phyloP scores from a whole-genome alignment of 805 yeast species.

The Teunomyces stri region DNA sequence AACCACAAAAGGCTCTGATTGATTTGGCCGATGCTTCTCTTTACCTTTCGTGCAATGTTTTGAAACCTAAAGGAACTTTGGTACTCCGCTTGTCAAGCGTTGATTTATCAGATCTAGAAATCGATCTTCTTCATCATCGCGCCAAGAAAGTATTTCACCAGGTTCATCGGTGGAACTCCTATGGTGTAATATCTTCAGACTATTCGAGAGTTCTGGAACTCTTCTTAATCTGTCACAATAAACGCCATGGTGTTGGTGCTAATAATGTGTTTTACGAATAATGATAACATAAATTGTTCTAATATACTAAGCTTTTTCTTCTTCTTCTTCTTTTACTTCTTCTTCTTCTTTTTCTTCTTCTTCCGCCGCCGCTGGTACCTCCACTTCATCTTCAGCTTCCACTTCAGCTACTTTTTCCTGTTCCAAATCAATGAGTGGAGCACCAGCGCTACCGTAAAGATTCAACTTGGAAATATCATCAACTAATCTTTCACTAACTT shows the following conservation, averaged over 20 bases:
- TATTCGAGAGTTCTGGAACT: constrained; percentile 15
- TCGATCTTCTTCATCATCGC: constrained; percentile 22
- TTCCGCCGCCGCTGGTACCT: constrained; percentile 22
- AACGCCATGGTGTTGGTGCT: constrained; percentile 14
- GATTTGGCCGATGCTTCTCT: constrained; percentile 43
- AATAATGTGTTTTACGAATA: constrained; percentile 1
- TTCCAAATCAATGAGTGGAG: constrained; percentile 15
- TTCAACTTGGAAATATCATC: constrained; percentile 31
- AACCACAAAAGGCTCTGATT: constrained; percentile 27
- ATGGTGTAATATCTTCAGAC: constrained; percentile 3
- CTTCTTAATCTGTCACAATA: constrained; percentile 28
- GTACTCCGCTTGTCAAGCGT: constrained; percentile 29
- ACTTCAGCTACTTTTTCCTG: constrained; percentile 2
- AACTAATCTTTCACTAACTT: constrained; percentile 61
- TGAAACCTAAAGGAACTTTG: constrained; percentile 30
- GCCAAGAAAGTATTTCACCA: constrained; percentile 23
- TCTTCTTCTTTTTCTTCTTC: constrained; percentile 13
- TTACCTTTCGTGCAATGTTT: constrained; percentile 25
- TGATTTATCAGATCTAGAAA: constrained; percentile 27
- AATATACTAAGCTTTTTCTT: constrained; percentile 9
- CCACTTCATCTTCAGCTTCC: constrained; percentile 4
- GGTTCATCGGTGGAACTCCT: constrained; percentile 20
- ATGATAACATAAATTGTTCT: constrained; percentile 4
- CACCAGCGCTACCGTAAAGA: constrained; percentile 13
- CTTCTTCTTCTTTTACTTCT: constrained; percentile 21